These are phyloP conservation scores for Fusarium albosuccineum DNA, from an alignment of 2,329 filamentous ascomycete species.

Conservation along the genomic window DNA sequence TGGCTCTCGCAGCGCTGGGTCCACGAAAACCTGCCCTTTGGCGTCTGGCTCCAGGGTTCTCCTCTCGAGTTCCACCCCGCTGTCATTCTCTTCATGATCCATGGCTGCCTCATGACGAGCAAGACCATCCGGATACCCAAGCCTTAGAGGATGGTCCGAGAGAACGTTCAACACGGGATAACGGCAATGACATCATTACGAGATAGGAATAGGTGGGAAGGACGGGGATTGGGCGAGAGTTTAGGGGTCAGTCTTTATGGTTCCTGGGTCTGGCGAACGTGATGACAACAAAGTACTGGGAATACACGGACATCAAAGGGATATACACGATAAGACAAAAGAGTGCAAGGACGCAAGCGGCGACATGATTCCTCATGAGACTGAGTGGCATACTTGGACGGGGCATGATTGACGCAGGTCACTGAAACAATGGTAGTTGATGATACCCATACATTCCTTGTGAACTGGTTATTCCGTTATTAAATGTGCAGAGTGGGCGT, in stretches of 20 bases:
- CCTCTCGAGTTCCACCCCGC: conserved; percentile 86
- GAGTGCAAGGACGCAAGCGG: conserved; percentile 6
- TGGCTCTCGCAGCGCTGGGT: conserved; percentile 88
- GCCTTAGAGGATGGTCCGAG: conserved; percentile 62
- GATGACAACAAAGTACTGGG: neutral
- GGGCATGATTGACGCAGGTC: conserved; percentile 45
- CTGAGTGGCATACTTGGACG: conserved; percentile 32
- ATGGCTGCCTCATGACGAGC: conserved; percentile 95
- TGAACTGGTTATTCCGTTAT: neutral
- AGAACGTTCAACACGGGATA: conserved; percentile 33
- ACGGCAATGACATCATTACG: conserved; percentile 13
- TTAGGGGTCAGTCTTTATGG: conserved; percentile 5
- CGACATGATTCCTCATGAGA: conserved; percentile 22
- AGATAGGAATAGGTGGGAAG: conserved; percentile 7
- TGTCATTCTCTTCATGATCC: conserved; percentile 83
- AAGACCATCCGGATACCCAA: conserved; percentile 96
- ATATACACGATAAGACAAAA: conserved; percentile 13
- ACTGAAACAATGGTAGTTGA: conserved; percentile 44
- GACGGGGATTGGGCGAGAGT: conserved; percentile 4
- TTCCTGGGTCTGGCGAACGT: conserved; percentile 3
- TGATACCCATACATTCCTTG: conserved; percentile 45
- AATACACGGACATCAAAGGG: conserved; percentile 8
- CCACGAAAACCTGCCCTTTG: conserved; percentile 81
- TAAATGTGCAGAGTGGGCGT: neutral
- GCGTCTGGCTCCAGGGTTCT: conserved; percentile 75